These are phyloP conservation scores for Glarea lozoyensis DNA, from an alignment of 495 filamentous ascomycete genomes.

Conservation along the genomic window DNA sequence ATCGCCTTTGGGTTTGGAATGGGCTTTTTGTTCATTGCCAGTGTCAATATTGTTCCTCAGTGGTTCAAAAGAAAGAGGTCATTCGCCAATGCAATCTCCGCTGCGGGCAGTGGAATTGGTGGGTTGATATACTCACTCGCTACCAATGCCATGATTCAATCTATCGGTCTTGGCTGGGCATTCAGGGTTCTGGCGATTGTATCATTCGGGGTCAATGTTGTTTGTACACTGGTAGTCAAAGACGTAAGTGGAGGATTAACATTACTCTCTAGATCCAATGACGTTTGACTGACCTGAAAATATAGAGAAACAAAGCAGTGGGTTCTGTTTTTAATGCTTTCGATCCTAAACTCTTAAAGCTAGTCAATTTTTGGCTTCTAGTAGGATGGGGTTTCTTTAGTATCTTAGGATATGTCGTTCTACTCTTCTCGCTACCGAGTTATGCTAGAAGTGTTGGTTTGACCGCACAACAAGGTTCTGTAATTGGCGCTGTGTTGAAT, in stretches of 20 bases:
- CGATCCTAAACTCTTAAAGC: conserved; percentile 41
- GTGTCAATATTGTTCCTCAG: conserved; percentile 55
- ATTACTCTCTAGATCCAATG: background rate
- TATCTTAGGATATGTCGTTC: conserved; percentile 55
- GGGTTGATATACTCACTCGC: conserved; percentile 48
- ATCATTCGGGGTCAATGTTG: conserved; percentile 37
- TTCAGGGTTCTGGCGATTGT: conserved; percentile 51
- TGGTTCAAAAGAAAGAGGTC: conserved; percentile 59
- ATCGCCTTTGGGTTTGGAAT: conserved; percentile 62
- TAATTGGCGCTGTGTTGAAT: conserved; percentile 60
- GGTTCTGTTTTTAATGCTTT: conserved; percentile 45
- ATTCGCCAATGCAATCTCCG: conserved; percentile 58
- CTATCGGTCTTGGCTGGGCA: conserved; percentile 43
- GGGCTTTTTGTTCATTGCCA: conserved; percentile 63
- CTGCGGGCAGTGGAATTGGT: conserved; percentile 56
- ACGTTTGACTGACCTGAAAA: background rate
- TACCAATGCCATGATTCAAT: conserved; percentile 44
- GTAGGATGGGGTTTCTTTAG: conserved; percentile 56
- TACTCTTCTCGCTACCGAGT: conserved; percentile 56
- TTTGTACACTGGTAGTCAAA: conserved; percentile 46
- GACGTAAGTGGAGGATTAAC: conserved; percentile 25
- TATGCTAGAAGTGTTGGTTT: conserved; percentile 54
- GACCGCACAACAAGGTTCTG: conserved; percentile 48
- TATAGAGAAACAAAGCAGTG: conserved; percentile 43
- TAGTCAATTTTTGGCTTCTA: conserved; percentile 50